phyloP scores from a whole-genome alignment of 257 asterid genomes.

The Prunella vulgaris region DNA sequence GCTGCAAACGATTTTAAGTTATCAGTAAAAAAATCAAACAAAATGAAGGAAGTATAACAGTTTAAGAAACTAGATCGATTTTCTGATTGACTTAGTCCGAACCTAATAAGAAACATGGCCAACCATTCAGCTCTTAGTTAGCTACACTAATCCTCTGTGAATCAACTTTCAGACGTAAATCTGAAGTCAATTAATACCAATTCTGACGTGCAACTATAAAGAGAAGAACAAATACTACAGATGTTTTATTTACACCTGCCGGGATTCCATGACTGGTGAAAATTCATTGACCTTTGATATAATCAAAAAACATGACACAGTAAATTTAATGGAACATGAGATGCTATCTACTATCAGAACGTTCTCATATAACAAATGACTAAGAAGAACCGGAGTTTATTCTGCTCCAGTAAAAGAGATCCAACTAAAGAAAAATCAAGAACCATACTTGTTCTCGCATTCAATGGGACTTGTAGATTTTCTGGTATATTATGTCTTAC shows the following conservation, averaged over 20 bases:
- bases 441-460: background rate
- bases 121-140: background rate
- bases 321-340: background rate
- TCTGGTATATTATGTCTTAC: background rate
- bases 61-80: conserved; percentile 4
- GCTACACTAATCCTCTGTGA: background rate
- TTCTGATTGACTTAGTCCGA: conserved; percentile 5
- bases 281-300: background rate
- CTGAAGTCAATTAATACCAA: background rate
- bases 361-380: background rate
- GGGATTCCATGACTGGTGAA: background rate
- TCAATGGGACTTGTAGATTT: background rate
- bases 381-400: background rate
- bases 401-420: background rate
- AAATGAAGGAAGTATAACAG: background rate
- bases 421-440: background rate
- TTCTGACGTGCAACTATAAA: background rate
- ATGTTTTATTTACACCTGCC: background rate
- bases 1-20: background rate
- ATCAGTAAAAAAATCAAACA: background rate
- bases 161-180: background rate
- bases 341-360: background rate
- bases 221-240: background rate
- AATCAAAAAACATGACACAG: background rate
- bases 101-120: background rate